phyloP scores from a whole-genome alignment of 1,139 yeast genomes.

The Meyerozyma elateridarum region DNA sequence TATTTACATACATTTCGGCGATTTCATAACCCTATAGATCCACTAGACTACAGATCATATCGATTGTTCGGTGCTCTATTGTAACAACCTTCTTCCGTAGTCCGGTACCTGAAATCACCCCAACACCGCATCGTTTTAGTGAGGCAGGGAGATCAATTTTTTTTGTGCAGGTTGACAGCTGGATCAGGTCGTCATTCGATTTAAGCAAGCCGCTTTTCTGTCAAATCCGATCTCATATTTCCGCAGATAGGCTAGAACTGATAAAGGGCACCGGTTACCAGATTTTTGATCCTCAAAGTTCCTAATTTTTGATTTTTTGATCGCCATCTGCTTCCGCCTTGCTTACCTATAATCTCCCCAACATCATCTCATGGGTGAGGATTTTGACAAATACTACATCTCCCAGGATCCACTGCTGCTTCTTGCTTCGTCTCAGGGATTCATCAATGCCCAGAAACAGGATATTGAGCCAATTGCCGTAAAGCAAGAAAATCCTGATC shows the following conservation, averaged over 20 bases:
- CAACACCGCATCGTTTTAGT: neutral
- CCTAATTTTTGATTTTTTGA: no score
- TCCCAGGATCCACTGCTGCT: conserved; percentile 1
- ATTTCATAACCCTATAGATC: no score
- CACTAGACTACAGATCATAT: no score
- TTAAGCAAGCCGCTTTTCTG: no score
- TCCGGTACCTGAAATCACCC: neutral
- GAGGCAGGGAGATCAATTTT: conserved; percentile 2
- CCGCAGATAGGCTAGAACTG: no score
- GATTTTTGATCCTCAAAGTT: no score
- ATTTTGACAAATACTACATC: conserved; percentile 2
- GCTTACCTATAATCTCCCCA: neutral
- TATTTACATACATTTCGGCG: no score
- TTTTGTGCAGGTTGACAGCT: conserved; percentile 5
- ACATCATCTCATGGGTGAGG: conserved; percentile 1
- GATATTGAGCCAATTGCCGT: neutral
- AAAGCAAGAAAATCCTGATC: neutral
- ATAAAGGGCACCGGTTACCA: no score
- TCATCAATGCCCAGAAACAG: neutral
- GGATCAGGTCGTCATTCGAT: no score
- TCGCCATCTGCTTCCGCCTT: no score
- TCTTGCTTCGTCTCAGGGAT: neutral
- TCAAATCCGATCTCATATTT: no score
- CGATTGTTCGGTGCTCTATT: no score
- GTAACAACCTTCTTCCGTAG: neutral